Base-by-base conservation (phyloP, 495 filamentous ascomycete genomes). In the Oidiodendron maius region DNA sequence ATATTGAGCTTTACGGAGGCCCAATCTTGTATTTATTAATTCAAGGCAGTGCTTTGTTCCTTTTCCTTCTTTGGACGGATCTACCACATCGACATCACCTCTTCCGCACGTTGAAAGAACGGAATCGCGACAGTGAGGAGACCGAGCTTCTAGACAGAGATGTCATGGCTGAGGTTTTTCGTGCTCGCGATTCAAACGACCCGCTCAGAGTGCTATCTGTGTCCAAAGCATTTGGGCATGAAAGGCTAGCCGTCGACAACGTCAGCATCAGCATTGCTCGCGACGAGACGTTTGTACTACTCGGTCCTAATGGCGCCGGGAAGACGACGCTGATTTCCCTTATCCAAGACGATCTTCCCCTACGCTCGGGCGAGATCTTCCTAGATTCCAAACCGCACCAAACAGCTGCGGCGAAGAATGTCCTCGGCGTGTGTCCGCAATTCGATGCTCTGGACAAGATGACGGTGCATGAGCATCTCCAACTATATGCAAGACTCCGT, bases 251-350 rank as follows among this genome's bases (percentile, higher is more conserved):
- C 5, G 85, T 95, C 13, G 77, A 90, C 45, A 78, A 93, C 56
- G 74, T 91, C 40, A 83, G 81, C 12, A 93, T 95, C 54, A 84
- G 83, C 40, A 77, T 93, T 16, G 72, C 78, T 32, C 77, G 75
- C 39, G 81, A 82, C 49, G 83, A 91, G 59, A 81, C 89, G 10
- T 93, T 93, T 62, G 87, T 86, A 3, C 39, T 41, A 1, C 77
- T 95, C 2, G 89, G 89, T 5, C 88, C 89, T 20, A 95, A 95
- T 58, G 89, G 87, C 20, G 89, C 89, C 1, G 89, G 89, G 40
- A 95, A 95, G 58, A 83, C 80, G 4, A 91, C 86, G 4, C 90
- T 82, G 10, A 91, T 95, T 64, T 81, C 76, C 22, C 67, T 93
- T 41, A 84, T 95, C 62, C 77, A 87, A 43, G 89, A 86, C 21